A percentile compares a stretch with the other conserved stretches of the same genome.
Evolutionary conservation across 768 basidiomycete species (phyloP).

Genomic region (Crepidotus variabilis): DNA sequence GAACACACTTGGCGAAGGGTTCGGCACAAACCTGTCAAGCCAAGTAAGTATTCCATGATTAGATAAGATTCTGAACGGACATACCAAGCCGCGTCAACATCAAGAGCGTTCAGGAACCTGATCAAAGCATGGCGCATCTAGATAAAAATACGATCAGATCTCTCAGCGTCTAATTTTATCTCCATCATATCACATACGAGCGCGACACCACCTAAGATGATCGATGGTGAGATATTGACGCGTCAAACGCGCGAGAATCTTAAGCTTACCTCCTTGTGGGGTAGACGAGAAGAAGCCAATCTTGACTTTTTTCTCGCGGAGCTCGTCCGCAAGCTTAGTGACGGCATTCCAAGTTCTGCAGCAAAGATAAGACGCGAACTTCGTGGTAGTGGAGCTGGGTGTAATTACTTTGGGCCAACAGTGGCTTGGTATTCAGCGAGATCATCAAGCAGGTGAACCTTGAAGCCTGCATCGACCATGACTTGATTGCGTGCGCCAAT

Average conservation of each 20-base stretch:
- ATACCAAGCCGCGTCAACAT: conserved; percentile 82
- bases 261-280: conserved; percentile 77
- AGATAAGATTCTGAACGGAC: conserved; percentile 26
- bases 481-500: conserved; percentile 87
- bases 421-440: conserved; percentile 73
- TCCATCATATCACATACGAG: conserved; percentile 51
- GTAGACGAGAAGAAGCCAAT: conserved; percentile 95
- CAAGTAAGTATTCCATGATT: conserved; percentile 7
- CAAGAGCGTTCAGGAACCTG: conserved; percentile 74
- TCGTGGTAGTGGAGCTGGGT: not conserved
- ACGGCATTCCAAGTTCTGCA: conserved; percentile 77
- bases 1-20: conserved; percentile 86
- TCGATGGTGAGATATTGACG: conserved; percentile 11
- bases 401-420: conserved; percentile 53
- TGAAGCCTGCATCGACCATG: conserved; percentile 80
- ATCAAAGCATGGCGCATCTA: conserved; percentile 94
- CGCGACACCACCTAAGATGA: conserved; percentile 78
- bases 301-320: conserved; percentile 82
- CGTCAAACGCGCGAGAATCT: conserved; percentile 9
- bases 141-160: conserved; percentile 19
- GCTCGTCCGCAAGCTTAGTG: conserved; percentile 75
- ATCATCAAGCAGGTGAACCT: conserved; percentile 83
- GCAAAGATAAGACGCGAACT: conserved; percentile 8
- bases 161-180: conserved; percentile 1
- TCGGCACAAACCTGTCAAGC: conserved; percentile 71